These are phyloP conservation scores for Daldinia sp. DNA, from an alignment of 2,329 filamentous ascomycete species.

Conservation along the genomic window DNA sequence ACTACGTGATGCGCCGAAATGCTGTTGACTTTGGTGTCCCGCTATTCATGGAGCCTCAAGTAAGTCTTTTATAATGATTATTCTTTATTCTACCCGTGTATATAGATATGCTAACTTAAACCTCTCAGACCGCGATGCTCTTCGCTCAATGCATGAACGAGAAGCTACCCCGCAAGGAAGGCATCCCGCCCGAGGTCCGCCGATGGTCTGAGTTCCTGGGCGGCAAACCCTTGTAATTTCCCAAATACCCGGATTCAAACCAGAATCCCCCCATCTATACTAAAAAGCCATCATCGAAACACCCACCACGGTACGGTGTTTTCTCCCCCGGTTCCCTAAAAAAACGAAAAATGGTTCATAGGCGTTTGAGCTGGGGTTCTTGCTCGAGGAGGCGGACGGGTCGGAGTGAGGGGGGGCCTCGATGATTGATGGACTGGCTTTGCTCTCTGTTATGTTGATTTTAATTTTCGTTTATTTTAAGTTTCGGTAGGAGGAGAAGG, in stretches of 20 bases:
- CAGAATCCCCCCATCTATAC: neutral
- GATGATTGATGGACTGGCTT: slow-evolving; percentile 6
- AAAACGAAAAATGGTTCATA: neutral
- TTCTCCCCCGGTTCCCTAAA: neutral
- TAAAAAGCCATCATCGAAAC: neutral
- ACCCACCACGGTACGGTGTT: neutral
- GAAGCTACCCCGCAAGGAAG: slow-evolving; percentile 89
- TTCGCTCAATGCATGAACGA: slow-evolving; percentile 97
- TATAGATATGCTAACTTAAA: slow-evolving; percentile 4
- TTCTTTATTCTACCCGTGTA: neutral
- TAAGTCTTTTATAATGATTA: slow-evolving; percentile 57
- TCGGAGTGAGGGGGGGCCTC: neutral
- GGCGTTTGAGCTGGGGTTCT: slow-evolving; percentile 22
- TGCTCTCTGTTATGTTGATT: neutral
- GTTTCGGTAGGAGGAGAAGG: neutral
- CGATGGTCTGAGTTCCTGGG: slow-evolving; percentile 97
- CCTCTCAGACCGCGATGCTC: slow-evolving; percentile 82
- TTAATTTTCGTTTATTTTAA: neutral
- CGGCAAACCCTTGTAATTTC: slow-evolving; percentile 75
- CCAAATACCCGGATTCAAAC: neutral
- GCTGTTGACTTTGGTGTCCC: slow-evolving; percentile 98
- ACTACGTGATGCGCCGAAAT: slow-evolving; percentile 98
- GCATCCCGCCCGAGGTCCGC: slow-evolving; percentile 89
- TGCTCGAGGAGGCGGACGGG: slow-evolving; percentile 11
- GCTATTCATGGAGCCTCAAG: slow-evolving; percentile 98